Evolutionary conservation across 1,139 yeast genomes (phyloP).

Genomic region (Hanseniaspora uvarum): DNA sequence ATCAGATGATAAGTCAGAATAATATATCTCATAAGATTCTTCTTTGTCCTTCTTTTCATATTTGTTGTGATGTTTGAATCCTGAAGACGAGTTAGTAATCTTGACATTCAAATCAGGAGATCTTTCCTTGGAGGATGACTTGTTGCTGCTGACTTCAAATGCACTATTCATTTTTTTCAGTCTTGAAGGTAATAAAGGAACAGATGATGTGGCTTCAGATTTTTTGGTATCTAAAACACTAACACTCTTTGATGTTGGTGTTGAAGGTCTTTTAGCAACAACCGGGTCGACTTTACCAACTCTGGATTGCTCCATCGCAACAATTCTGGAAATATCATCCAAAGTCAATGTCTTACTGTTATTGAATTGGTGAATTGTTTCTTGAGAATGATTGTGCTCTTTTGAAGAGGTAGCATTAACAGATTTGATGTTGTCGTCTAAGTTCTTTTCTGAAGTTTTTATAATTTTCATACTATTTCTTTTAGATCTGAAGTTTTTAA

Average conservation of each 20-base stretch:
- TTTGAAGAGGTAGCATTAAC: constrained; percentile 38
- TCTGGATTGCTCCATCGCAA: constrained; percentile 93
- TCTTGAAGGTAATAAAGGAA: neutral
- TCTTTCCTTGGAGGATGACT: neutral
- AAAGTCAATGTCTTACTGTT: constrained; percentile 79
- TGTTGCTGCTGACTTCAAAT: neutral
- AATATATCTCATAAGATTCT: constrained; percentile 38
- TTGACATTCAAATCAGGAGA: neutral
- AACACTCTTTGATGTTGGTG: constrained; percentile 44
- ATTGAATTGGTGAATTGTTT: constrained; percentile 37
- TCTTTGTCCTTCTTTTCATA: constrained; percentile 25
- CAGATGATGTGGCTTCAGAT: constrained; percentile 19
- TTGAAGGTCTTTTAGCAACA: constrained; percentile 57
- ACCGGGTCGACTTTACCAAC: constrained; percentile 37
- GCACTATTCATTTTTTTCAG: neutral
- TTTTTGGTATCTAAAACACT: constrained; percentile 29
- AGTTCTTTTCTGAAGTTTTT: constrained; percentile 43
- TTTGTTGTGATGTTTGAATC: constrained; percentile 30
- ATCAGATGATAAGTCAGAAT: constrained; percentile 55
- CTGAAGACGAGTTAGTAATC: constrained; percentile 23
- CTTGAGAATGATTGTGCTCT: constrained; percentile 19
- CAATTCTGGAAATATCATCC: constrained; percentile 94
- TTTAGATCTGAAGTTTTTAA: constrained; percentile 63
- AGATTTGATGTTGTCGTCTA: constrained; percentile 42
- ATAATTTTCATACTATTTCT: constrained; percentile 60